These are phyloP conservation scores for Talaromyces rugulosus DNA, from an alignment of 2,329 filamentous ascomycete species.

Conservation along the genomic window DNA sequence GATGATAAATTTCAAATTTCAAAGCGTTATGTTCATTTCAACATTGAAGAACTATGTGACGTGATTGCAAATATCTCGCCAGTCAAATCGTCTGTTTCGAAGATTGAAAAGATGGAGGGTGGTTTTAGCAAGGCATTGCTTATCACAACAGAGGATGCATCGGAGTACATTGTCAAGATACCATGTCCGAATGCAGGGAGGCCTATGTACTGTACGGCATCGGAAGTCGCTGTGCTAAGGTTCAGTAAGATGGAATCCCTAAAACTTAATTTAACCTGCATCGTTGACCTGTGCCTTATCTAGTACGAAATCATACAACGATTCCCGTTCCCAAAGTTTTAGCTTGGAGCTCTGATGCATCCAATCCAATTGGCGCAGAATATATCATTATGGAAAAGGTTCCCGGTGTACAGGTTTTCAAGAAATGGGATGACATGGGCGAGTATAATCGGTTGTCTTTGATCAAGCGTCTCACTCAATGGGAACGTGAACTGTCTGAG, in stretches of 20 bases:
- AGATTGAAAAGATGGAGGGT: constrained; percentile 14
- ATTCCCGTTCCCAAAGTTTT: constrained; percentile 30
- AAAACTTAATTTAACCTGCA: background rate
- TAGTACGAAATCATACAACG: constrained; percentile 3
- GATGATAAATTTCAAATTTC: constrained; percentile 16
- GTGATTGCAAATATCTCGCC: constrained; percentile 1
- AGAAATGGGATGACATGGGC: constrained; percentile 27
- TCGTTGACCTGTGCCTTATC: constrained; percentile 4
- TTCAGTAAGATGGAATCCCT: constrained; percentile 2
- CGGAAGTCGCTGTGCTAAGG: constrained; percentile 24
- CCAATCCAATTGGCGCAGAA: constrained; percentile 27
- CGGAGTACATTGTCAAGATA: constrained; percentile 22
- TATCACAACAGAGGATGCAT: constrained; percentile 19
- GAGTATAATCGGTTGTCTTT: constrained; percentile 18
- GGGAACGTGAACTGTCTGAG: constrained; percentile 26
- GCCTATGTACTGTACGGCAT: constrained; percentile 24
- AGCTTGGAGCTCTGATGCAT: constrained; percentile 22
- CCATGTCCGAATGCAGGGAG: constrained; percentile 23
- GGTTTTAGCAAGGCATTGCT: constrained; percentile 24
- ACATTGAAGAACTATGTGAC: constrained; percentile 5
- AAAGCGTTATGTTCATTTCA: constrained; percentile 8
- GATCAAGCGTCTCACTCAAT: constrained; percentile 25
- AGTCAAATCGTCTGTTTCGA: background rate
- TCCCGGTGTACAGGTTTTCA: constrained; percentile 23
- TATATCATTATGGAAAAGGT: constrained; percentile 27